phyloP scores from a whole-genome alignment of 179 eudicot genomes.

The Nepenthes alata region DNA sequence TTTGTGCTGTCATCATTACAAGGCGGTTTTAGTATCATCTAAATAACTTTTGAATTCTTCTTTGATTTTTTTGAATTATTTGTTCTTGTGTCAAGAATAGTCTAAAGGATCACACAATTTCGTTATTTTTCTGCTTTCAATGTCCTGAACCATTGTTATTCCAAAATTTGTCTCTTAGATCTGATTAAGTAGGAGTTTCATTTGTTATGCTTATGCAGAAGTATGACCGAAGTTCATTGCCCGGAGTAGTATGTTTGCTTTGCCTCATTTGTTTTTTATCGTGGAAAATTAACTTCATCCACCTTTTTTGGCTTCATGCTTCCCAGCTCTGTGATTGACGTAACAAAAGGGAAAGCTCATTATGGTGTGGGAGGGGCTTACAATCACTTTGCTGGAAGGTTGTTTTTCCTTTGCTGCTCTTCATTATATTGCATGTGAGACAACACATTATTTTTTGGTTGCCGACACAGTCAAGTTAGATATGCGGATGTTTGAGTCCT shows the following conservation, averaged over 20 bases:
- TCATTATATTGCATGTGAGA: neutral
- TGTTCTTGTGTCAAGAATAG: too few species aligned
- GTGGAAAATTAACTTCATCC: neutral
- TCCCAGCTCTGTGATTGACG: slow-evolving; percentile 86
- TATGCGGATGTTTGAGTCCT: too few species aligned
- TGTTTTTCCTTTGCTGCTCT: slow-evolving; percentile 6
- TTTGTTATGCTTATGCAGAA: too few species aligned
- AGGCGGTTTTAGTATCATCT: too few species aligned
- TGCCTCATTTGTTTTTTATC: neutral
- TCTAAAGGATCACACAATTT: too few species aligned
- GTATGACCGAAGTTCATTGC: neutral
- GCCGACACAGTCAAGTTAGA: too few species aligned
- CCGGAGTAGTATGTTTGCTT: neutral
- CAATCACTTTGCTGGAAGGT: slow-evolving; percentile 93
- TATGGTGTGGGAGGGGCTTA: slow-evolving; percentile 85
- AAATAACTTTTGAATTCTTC: too few species aligned
- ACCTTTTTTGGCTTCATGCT: neutral
- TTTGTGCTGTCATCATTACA: too few species aligned
- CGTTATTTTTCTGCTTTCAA: neutral
- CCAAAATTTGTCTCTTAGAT: neutral
- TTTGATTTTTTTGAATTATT: too few species aligned
- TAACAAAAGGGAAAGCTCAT: slow-evolving; percentile 80
- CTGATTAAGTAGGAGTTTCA: neutral
- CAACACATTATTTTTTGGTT: too few species aligned
- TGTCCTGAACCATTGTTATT: neutral